These are phyloP conservation scores for Citrus sinensis DNA, from an alignment of 345 rosid genomes.

Conservation along the genomic window DNA sequence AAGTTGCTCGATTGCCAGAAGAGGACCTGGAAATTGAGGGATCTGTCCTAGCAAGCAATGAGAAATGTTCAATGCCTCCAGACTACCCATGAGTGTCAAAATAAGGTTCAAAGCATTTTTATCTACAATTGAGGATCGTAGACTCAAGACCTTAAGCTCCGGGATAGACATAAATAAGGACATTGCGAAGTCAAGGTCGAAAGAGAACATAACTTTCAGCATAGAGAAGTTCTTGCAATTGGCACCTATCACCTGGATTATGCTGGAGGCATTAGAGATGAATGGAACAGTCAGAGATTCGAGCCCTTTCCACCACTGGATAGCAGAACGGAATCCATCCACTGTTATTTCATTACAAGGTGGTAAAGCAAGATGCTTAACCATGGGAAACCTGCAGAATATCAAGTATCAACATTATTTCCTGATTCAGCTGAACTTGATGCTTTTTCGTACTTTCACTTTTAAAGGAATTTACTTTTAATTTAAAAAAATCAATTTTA, in stretches of 20 bases:
- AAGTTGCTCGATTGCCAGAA: not conserved
- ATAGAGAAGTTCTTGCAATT: slow-evolving; percentile 4
- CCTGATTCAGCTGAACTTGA: not conserved
- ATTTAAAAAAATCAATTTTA: not conserved
- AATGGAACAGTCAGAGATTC: slow-evolving; percentile 8
- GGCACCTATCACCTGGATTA: slow-evolving; percentile 9
- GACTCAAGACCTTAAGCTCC: slow-evolving; percentile 15
- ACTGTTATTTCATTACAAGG: slow-evolving; percentile 14
- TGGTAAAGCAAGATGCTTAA: slow-evolving; percentile 15
- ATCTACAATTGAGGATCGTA: not conserved
- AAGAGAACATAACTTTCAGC: slow-evolving; percentile 10
- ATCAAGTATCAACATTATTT: not conserved
- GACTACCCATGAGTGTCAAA: slow-evolving; percentile 2
- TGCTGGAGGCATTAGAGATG: slow-evolving; percentile 1
- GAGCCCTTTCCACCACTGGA: slow-evolving; percentile 1
- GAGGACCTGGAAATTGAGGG: not conserved
- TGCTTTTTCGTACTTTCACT: not conserved
- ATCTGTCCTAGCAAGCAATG: not conserved
- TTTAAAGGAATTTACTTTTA: not conserved
- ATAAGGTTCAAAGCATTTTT: slow-evolving; percentile 6
- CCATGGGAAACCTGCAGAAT: slow-evolving; percentile 5
- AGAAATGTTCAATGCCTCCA: slow-evolving; percentile 4
- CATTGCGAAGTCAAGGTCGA: slow-evolving; percentile 6
- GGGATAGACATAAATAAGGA: slow-evolving; percentile 3
- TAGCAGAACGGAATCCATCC: not conserved